Evolutionary conservation across 2,329 filamentous ascomycete species (phyloP).

Genomic region (Apiospora phragmitis): DNA sequence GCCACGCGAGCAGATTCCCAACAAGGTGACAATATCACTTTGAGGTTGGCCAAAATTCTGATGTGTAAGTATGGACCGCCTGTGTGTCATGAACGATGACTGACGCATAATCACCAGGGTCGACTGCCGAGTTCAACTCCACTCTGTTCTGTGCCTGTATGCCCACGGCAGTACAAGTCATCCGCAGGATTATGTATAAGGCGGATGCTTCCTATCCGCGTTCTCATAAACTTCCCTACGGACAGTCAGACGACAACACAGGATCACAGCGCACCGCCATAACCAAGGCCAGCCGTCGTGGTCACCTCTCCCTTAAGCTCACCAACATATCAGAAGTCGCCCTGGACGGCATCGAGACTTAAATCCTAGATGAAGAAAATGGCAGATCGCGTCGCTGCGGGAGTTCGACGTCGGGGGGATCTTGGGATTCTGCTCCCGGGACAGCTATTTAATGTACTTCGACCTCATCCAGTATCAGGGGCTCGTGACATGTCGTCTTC

Average conservation of each 20-base stretch:
- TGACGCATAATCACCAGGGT: background rate
- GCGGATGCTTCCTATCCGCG: background rate
- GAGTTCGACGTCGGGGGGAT: background rate
- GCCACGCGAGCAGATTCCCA: background rate
- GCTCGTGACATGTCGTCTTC: too few relatives aligned
- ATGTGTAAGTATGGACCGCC: background rate
- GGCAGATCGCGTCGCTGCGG: background rate
- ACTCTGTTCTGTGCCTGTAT: slow-evolving; percentile 14
- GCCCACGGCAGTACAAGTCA: slow-evolving; percentile 7
- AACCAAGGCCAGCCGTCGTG: background rate
- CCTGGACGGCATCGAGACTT: background rate
- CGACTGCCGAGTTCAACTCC: background rate
- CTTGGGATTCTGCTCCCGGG: background rate
- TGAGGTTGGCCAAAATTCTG: background rate
- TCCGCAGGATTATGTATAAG: background rate
- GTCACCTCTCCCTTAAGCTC: background rate
- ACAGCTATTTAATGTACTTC: background rate
- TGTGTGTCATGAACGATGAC: background rate
- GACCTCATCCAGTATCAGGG: too few relatives aligned
- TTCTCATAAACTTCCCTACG: background rate
- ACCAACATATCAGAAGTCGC: background rate
- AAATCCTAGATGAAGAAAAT: background rate
- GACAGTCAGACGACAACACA: background rate
- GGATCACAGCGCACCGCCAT: background rate
- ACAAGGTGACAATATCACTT: background rate